Conservation (phyloP, 164 flowering plant genomes). For the Paratinospora sagittata region DNA sequence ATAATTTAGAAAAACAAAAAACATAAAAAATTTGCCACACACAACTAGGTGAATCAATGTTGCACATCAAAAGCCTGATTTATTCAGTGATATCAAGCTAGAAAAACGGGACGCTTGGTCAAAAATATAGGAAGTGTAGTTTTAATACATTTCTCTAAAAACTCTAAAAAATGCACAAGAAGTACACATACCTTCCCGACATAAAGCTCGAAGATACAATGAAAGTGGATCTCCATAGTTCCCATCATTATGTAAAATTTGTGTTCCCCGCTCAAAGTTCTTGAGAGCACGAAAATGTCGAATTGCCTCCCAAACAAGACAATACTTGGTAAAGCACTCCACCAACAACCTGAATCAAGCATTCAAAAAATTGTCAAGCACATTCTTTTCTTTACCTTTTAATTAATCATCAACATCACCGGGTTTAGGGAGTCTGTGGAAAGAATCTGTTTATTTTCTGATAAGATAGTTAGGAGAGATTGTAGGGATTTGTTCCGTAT, state of each 20-base stretch:
- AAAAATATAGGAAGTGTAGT: not conserved
- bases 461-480: too few species aligned
- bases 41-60: not conserved
- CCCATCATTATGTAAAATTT: constrained; percentile 64
- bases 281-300: constrained; percentile 92
- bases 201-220: constrained; percentile 85
- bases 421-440: not conserved
- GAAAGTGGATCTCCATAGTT: constrained; percentile 93
- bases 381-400: not conserved
- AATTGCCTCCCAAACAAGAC: constrained; percentile 80
- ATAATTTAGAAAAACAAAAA: too few species aligned
- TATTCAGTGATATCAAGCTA: not conserved
- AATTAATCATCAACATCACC: not conserved
- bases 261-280: constrained; percentile 71
- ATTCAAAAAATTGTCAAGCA: constrained; percentile 5
- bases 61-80: not conserved
- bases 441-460: too few species aligned
- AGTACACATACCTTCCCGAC: constrained; percentile 66
- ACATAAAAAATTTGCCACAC: too few species aligned
- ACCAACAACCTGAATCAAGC: constrained; percentile 60
- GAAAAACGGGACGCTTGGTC: not conserved
- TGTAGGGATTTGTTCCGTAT: too few species aligned
- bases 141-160: not conserved
- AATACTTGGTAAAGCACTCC: constrained; percentile 94
- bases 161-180: not conserved